Evolutionary conservation across 495 filamentous ascomycete species (phyloP), one percentile per base, ranked within the genome.

Genomic region (Neurospora sp.): DNA sequence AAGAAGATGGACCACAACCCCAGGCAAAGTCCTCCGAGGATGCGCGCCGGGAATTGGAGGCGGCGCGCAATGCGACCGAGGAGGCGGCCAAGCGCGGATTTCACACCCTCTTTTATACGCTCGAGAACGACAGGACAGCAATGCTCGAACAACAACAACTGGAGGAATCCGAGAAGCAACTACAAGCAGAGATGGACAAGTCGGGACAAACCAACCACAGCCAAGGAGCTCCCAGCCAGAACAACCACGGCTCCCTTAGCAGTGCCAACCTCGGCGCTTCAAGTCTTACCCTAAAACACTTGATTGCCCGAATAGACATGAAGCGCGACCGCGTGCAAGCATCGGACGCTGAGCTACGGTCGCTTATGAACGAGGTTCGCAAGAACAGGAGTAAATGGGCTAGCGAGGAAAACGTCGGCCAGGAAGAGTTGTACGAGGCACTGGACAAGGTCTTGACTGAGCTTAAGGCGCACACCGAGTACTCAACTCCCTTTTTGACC

Each of bases 301-400:
- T 99, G 45, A 98, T 99, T 75, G 92, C 93, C 37, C 87, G 94
- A 73, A 98, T 99, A 77, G 96, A 99, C 83, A 87, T 91, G 76
- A 93, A 97, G 82, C 90, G 96, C 70, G 89, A 93, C 53, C 88
- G 90, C 82, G 95, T 99, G 22, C 86, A 88, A 73, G 94, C 96
- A 12, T 96, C 93, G 4, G 96, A 99, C 81, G 90, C 93, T 10
- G 95, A 99, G 76, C 87, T 99, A 53, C 89, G 96, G 70, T 92
- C 88, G 68, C 83, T 99, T 72, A 95, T 99, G 88, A 96, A 94
- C 76, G 96, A 99, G 78, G 96, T 98, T 10, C 89, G 96, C 70
- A 98, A 98, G 78, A 97, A 97, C 77, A 86, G 96, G 75, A 97
- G 95, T 80, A 99, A 99, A 81, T 99, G 96, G 96, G 96, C 96